Conservation (phyloP, 257 asterid species). For the Mentha longifolia region DNA sequence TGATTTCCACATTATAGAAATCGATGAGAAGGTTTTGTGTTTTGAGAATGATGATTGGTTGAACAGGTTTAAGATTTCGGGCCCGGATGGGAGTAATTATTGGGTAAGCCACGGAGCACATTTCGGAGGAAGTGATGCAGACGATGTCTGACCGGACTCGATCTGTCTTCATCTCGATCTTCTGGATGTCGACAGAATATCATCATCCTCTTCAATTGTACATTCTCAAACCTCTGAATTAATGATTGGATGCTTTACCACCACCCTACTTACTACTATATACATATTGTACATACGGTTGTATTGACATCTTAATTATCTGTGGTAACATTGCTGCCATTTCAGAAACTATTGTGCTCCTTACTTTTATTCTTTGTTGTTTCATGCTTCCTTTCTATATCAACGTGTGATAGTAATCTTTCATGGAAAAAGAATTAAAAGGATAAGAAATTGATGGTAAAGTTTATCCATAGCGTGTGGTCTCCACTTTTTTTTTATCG, state of each 20-base stretch:
- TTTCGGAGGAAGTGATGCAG: slow-evolving; percentile 68
- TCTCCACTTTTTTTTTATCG: too few relatives aligned
- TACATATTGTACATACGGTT: slow-evolving; percentile 17
- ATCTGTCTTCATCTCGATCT: background rate
- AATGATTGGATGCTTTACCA: slow-evolving; percentile 22
- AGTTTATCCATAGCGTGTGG: too few relatives aligned
- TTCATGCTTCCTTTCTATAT: background rate
- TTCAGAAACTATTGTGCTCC: background rate
- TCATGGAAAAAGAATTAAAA: too few relatives aligned
- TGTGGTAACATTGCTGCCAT: background rate
- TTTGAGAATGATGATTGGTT: slow-evolving; percentile 19
- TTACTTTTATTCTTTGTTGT: background rate
- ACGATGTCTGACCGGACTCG: slow-evolving; percentile 38
- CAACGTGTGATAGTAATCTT: too few relatives aligned
- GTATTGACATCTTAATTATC: slow-evolving; percentile 3
- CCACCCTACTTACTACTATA: too few relatives aligned
- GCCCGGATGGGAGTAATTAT: slow-evolving; percentile 77
- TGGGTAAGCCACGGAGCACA: slow-evolving; percentile 62
- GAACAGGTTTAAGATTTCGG: slow-evolving; percentile 71
- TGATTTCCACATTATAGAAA: slow-evolving; percentile 4
- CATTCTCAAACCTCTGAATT: slow-evolving; percentile 42
- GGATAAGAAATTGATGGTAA: too few relatives aligned
- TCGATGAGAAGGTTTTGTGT: background rate
- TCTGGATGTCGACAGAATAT: slow-evolving; percentile 20
- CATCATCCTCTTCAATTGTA: slow-evolving; percentile 44